These are phyloP conservation scores for Epichloe baconii DNA, from an alignment of 2,329 filamentous ascomycete genomes.

Conservation along the genomic window DNA sequence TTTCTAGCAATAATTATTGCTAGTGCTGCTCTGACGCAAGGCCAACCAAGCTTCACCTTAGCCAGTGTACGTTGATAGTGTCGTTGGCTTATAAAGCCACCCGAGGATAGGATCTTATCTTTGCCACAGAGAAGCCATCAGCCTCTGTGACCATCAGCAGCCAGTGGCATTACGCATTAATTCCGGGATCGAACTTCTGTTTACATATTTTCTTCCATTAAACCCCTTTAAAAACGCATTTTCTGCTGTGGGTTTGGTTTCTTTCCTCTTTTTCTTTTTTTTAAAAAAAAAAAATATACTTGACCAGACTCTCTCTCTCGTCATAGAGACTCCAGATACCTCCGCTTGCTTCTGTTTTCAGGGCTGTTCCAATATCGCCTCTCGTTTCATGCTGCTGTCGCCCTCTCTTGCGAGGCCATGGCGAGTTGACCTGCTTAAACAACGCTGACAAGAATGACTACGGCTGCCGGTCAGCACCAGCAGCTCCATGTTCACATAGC, in stretches of 20 bases:
- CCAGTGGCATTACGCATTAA: background rate
- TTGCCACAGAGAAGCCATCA: background rate
- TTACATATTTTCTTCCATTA: background rate
- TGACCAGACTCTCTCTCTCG: background rate
- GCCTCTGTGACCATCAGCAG: background rate
- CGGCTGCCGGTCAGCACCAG: constrained; percentile 22
- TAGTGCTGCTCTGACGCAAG: background rate
- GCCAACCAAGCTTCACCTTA: background rate
- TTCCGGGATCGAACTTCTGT: background rate
- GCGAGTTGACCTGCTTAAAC: constrained; percentile 19
- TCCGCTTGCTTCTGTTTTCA: background rate
- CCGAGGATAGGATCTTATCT: background rate
- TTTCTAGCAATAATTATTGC: background rate
- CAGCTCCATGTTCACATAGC: constrained; percentile 16
- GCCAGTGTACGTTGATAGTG: background rate
- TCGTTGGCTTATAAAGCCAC: background rate
- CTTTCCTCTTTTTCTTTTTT: background rate
- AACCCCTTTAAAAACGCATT: background rate
- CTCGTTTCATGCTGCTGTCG: constrained; percentile 7
- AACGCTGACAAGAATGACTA: constrained; percentile 26
- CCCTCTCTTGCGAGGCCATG: constrained; percentile 15
- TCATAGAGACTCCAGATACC: background rate
- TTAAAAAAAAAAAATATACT: background rate
- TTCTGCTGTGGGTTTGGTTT: background rate
- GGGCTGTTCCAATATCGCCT: background rate